Base-by-base conservation (phyloP, 306 rosid genomes). In the Prunus padus region DNA sequence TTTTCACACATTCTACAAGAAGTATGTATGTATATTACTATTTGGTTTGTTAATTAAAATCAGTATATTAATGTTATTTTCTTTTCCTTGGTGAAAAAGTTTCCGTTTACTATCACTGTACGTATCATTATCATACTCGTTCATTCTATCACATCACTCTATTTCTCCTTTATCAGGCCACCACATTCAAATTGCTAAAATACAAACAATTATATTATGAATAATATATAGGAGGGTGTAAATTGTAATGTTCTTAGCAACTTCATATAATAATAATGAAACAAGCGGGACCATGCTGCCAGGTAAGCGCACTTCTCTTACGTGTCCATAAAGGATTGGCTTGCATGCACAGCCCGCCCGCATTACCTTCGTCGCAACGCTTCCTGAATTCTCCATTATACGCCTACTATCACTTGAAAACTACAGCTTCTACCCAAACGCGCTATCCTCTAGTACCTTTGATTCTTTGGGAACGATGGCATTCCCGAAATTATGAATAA, bases 261-360 rank as follows among this genome's bases (percentile, higher is more conserved):
- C 11, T 63, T 70, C 72, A 1, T 19, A 19, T 10, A 20, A 6
- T 10, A 20, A 6, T 30, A 3, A 14, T 3, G 22, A n/a, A 9
- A 40, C 1, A 19, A 5, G 28, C 9, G 55, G 80, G 78, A 10
- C 69, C 79, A 57, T 33, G 5, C 26, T 65, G 5, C 31, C 46
- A 8, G 64, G 26, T 56, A 18, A 72, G 20, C 15, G 30, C 25
- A 20, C 4, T 33, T 20, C 26, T 16, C 0, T 11, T 9, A 81
- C 78, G 88, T 83, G 87, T 67, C 78, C 1, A 0, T 1, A 12
- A 3, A 0, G 16, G 28, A 87, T 87, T 88, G 42, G 87, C 2
- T 1, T 3, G 47, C 59, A 80, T 64, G 33, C 66, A 1, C 80
- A 65, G 76, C 28, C n/a, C 8, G 0, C 51, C 68, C 45, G 8